These are phyloP conservation scores for Sporopachydermia lactativora DNA, from an alignment of 805 yeast species.

Conservation along the genomic window DNA sequence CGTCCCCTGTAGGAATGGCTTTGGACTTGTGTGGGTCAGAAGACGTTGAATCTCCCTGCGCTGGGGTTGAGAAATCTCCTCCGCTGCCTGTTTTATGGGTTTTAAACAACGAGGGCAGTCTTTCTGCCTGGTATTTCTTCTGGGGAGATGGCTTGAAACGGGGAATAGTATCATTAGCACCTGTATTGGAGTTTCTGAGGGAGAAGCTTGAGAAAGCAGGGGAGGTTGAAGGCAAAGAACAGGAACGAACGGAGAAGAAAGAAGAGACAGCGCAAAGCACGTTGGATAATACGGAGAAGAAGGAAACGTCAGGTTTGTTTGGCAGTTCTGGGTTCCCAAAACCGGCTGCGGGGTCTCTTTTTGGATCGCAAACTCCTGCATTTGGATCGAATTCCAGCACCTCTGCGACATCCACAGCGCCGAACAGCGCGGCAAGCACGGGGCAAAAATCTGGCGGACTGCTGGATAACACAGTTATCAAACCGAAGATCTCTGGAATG, in stretches of 20 bases:
- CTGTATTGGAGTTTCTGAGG: too few species aligned
- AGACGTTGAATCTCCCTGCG: constrained; percentile 36
- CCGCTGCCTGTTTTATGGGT: constrained; percentile 57
- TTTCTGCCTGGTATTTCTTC: constrained; percentile 53
- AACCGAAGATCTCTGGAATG: not conserved
- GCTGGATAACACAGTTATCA: not conserved
- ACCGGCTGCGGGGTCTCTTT: not conserved
- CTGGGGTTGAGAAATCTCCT: constrained; percentile 39
- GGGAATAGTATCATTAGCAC: constrained; percentile 17
- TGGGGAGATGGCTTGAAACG: constrained; percentile 36
- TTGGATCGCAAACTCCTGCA: not conserved
- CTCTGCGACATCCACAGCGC: not conserved
- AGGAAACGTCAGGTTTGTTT: not conserved
- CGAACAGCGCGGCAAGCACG: not conserved
- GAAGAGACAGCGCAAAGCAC: not conserved
- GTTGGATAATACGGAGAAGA: not conserved
- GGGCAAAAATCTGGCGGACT: not conserved
- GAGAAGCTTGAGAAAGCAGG: not conserved
- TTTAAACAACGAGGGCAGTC: constrained; percentile 46
- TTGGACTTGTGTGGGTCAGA: constrained; percentile 39
- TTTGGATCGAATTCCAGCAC: not conserved
- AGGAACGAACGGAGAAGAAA: not conserved
- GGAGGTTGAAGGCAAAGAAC: too few species aligned
- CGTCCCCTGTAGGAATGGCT: constrained; percentile 57
- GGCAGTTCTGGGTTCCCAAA: not conserved